A percentile compares a stretch with the other conserved stretches of the same genome.
Conservation (phyloP, 83 land plant genomes). For the Thuja plicata region DNA sequence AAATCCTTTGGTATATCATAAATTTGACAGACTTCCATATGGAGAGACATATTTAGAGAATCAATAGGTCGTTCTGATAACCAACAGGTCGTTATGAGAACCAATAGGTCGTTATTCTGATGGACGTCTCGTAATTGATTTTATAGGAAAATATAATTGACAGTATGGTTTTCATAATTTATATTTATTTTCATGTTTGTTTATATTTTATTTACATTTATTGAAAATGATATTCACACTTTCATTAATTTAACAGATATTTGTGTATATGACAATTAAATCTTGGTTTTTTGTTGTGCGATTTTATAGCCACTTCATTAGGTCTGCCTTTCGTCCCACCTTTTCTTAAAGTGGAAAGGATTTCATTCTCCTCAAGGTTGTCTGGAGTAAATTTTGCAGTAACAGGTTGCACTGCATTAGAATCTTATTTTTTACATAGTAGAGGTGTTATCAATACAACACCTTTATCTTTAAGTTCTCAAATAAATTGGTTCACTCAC, state of each 20-base stretch:
- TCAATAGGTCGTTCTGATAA: slow-evolving; percentile 47
- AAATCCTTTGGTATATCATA: neutral
- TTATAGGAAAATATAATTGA: slow-evolving; percentile 13
- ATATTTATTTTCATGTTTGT: too few species aligned
- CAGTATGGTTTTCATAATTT: too few species aligned
- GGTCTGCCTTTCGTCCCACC: slow-evolving; percentile 43
- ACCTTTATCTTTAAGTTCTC: neutral
- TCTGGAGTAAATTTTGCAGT: slow-evolving; percentile 51
- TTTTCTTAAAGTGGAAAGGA: slow-evolving; percentile 5
- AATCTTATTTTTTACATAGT: slow-evolving; percentile 5
- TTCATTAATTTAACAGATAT: too few species aligned
- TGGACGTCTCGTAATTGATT: slow-evolving; percentile 40
- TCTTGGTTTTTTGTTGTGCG: neutral
- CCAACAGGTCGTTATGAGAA: too few species aligned
- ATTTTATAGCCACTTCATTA: slow-evolving; percentile 31
- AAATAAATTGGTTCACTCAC: slow-evolving; percentile 23
- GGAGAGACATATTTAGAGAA: slow-evolving; percentile 33
- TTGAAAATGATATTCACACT: too few species aligned
- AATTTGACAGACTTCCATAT: slow-evolving; percentile 23
- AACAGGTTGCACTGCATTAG: slow-evolving; percentile 45
- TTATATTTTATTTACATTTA: too few species aligned
- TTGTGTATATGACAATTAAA: too few species aligned
- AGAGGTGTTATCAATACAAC: neutral
- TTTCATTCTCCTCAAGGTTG: neutral
- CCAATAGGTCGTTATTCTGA: slow-evolving; percentile 48